Base-by-base conservation (phyloP, 345 rosid genomes). In the Acer yangbiense region DNA sequence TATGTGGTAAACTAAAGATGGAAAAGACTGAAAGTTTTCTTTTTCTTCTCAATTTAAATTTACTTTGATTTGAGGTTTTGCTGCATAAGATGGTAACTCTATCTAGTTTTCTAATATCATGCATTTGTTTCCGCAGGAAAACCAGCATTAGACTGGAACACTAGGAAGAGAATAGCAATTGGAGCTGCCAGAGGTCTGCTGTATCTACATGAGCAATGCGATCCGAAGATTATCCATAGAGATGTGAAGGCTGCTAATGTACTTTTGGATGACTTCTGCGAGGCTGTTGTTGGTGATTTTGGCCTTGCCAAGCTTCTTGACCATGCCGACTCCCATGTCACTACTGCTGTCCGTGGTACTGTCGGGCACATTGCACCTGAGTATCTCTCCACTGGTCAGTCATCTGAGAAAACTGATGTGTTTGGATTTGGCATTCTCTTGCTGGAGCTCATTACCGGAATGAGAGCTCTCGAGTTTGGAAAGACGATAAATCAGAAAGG, bases 291-390 rank as follows among this genome's bases (percentile, higher is more conserved):
- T n/a, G 98, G 98, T 3, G 98, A 95, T 83, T 93, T 95, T 83
- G 98, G 98, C 69, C 94, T 95, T 0, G 98, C 97, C 2, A 95
- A 95, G 85, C 98, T 93, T 10, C 90, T 95, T 48, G 93, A 95
- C 86, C 98, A 92, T 74, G 89, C 88, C 4, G 98, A 92, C 72
- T 92, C 98, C 20, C 98, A 95, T 80, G 97, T 95, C 68, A 93
- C 98, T 9, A 95, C 98, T 1, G 98, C 97, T 7, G 98, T 95
- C 16, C 91, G 97, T 57, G 98, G 98, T 70, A 95, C 98, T 2
- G 97, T 95, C 60, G 98, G 98, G 32, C 98, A 95, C 80, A 95
- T 95, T 66, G 98, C 98, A 4, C 98, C 98, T 0, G 98, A 95
- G 78, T 95, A 95, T 78, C 97, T 95, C 80, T 93, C 97, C 12